Evolutionary conservation across 495 filamentous ascomycete species (phyloP).

Genomic region (Penicillium nucicola): DNA sequence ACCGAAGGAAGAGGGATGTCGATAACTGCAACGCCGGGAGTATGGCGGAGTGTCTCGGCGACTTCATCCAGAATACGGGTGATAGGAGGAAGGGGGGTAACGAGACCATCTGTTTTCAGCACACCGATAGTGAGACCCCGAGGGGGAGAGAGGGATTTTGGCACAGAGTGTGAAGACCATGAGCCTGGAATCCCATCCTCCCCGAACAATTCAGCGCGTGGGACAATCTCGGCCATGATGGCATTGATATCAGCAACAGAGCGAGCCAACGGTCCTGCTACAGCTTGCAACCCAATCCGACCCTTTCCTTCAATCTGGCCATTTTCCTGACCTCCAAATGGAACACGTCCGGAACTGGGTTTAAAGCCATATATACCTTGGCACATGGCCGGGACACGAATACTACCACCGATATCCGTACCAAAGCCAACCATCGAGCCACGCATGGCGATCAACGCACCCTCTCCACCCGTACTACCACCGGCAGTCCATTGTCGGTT

Average conservation of each 20-base stretch:
- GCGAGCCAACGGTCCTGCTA: conserved; percentile 49
- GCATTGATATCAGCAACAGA: conserved; percentile 43
- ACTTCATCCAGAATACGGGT: conserved; percentile 51
- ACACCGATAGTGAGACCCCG: conserved; percentile 52
- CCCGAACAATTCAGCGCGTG: conserved; percentile 43
- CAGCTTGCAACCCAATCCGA: conserved; percentile 40
- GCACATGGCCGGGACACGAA: conserved; percentile 59
- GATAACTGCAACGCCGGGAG: conserved; percentile 48
- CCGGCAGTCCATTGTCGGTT: conserved; percentile 56
- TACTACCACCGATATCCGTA: conserved; percentile 62
- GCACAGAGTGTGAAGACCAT: conserved; percentile 38
- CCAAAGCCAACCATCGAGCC: conserved; percentile 66
- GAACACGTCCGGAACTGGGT: conserved; percentile 55
- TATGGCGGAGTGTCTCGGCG: conserved; percentile 33
- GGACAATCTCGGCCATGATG: conserved; percentile 50
- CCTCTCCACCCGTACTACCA: conserved; percentile 67
- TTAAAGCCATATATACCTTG: conserved; percentile 59
- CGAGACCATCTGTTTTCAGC: conserved; percentile 53
- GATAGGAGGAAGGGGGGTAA: conserved; percentile 58
- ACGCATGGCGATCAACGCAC: conserved; percentile 56
- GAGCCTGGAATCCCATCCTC: conserved; percentile 48
- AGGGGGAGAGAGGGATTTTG: conserved; percentile 3
- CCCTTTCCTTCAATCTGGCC: conserved; percentile 38
- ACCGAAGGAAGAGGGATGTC: conserved; percentile 48
- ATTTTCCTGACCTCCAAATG: conserved; percentile 45